phyloP scores from a whole-genome alignment of 805 yeast genomes.

The Torulaspora franciscae region DNA sequence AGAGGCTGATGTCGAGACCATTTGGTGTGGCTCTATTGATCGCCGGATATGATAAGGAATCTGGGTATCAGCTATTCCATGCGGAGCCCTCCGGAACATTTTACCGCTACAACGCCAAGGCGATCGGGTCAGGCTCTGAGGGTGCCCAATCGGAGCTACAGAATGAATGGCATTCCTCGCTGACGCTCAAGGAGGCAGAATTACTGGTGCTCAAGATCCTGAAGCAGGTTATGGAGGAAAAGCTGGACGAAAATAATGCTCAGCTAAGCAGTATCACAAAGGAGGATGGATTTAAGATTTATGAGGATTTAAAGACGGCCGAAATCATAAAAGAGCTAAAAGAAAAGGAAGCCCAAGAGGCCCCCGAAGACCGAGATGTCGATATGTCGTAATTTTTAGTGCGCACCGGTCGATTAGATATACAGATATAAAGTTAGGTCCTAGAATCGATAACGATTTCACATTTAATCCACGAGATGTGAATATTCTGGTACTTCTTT shows the following conservation, averaged over 20 bases:
- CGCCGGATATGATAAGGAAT: conserved; percentile 89
- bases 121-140: conserved; percentile 97
- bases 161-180: conserved; percentile 89
- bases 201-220: conserved; percentile 78
- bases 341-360: conserved; percentile 56
- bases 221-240: conserved; percentile 99
- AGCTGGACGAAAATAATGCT: conserved; percentile 88
- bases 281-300: conserved; percentile 79
- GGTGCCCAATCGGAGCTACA: conserved; percentile 98
- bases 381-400: conserved; percentile 28
- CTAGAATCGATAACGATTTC: not conserved
- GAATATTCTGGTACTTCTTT: conserved; percentile 91
- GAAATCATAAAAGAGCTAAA: conserved; percentile 73
- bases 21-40: conserved; percentile 96
- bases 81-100: conserved; percentile 99
- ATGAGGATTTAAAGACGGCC: conserved; percentile 76
- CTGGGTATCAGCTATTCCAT: conserved; percentile 94
- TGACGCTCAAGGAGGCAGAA: conserved; percentile 92
- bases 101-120: conserved; percentile 96
- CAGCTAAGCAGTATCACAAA: conserved; percentile 91
- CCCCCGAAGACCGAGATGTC: conserved; percentile 32
- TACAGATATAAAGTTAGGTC: conserved; percentile 3
- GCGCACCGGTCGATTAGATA: conserved; percentile 2
- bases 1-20: conserved; percentile 89
- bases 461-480: conserved; percentile 57